Percentiles rank a stretch among this genome's conserved stretches.
Evolutionary conservation across 1,284 basidiomycete species (phyloP).

Genomic region (Cutaneotrichosporon dermatis): DNA sequence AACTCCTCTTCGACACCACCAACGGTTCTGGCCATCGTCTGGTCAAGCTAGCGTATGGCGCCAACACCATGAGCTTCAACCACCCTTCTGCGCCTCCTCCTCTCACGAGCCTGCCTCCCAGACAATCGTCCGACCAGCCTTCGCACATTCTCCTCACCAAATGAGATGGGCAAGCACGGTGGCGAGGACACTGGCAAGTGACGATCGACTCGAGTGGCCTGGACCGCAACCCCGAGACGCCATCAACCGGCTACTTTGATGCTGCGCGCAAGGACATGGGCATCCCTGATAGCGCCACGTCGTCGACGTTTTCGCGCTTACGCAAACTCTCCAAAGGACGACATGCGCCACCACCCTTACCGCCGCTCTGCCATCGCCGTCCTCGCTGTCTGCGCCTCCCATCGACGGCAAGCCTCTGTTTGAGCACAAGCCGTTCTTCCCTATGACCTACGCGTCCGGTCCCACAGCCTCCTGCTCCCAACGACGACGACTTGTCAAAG

Average conservation of each 20-base stretch:
- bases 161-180: slow-evolving; percentile 28
- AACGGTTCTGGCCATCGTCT: background rate
- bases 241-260: slow-evolving; percentile 18
- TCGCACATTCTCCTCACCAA: slow-evolving; percentile 41
- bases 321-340: slow-evolving; percentile 21
- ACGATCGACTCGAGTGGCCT: slow-evolving; percentile 12
- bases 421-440: slow-evolving; percentile 37
- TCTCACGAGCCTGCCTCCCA: slow-evolving; percentile 29
- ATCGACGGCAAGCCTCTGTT: slow-evolving; percentile 7
- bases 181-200: background rate
- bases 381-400: slow-evolving; percentile 10
- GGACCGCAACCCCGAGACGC: slow-evolving; percentile 8
- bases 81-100: slow-evolving; percentile 38
- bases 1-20: slow-evolving; percentile 1
- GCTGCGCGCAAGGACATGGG: slow-evolving; percentile 12
- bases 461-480: slow-evolving; percentile 6
- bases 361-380: slow-evolving; percentile 28
- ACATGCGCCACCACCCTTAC: slow-evolving; percentile 32
- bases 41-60: slow-evolving; percentile 8
- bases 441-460: slow-evolving; percentile 28
- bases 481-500: slow-evolving; percentile 14
- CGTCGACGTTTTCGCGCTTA: slow-evolving; percentile 33
- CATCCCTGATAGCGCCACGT: slow-evolving; percentile 18
- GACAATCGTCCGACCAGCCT: slow-evolving; percentile 31
- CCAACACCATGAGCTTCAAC: slow-evolving; percentile 23